phyloP scores from a whole-genome alignment of 2,329 filamentous ascomycete genomes.

The Penicillium sp. region DNA sequence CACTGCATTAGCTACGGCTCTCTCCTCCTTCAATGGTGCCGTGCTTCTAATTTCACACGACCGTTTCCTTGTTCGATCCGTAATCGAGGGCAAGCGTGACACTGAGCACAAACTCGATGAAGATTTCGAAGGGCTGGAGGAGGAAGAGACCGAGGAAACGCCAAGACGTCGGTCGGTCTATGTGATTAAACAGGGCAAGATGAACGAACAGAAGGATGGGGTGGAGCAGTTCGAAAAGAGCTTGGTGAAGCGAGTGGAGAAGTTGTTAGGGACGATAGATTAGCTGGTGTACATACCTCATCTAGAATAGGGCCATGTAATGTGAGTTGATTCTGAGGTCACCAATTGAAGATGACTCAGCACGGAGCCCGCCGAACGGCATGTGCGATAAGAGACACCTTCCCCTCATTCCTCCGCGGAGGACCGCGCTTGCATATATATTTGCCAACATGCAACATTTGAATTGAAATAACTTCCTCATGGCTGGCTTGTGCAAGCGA shows the following conservation, averaged over 20 bases:
- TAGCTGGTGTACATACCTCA: not conserved
- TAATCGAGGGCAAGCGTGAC: slow-evolving; percentile 60
- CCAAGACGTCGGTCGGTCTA: slow-evolving; percentile 56
- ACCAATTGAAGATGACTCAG: slow-evolving; percentile 1
- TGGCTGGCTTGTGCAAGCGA: slow-evolving; percentile 9
- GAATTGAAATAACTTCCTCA: not conserved
- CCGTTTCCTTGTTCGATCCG: slow-evolving; percentile 73
- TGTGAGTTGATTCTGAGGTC: too few species aligned
- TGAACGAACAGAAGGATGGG: slow-evolving; percentile 57
- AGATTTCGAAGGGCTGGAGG: slow-evolving; percentile 46
- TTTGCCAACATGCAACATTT: slow-evolving; percentile 6
- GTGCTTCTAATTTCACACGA: slow-evolving; percentile 78
- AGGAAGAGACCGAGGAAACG: slow-evolving; percentile 43
- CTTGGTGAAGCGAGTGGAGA: slow-evolving; percentile 58
- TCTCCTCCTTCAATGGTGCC: slow-evolving; percentile 69
- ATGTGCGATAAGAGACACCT: slow-evolving; percentile 8
- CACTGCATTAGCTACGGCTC: slow-evolving; percentile 63
- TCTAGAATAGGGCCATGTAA: too few species aligned
- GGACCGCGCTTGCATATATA: not conserved
- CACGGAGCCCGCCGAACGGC: slow-evolving; percentile 8
- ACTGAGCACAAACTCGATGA: slow-evolving; percentile 39
- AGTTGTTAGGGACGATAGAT: slow-evolving; percentile 31
- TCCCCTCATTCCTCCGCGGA: slow-evolving; percentile 6
- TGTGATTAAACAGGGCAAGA: slow-evolving; percentile 56
- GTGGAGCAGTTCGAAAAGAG: slow-evolving; percentile 64